Percentiles rank a stretch among this genome's conserved stretches.
Evolutionary conservation across 1,284 basidiomycete genomes (phyloP).

Genomic region (Sporisorium exsertum): DNA sequence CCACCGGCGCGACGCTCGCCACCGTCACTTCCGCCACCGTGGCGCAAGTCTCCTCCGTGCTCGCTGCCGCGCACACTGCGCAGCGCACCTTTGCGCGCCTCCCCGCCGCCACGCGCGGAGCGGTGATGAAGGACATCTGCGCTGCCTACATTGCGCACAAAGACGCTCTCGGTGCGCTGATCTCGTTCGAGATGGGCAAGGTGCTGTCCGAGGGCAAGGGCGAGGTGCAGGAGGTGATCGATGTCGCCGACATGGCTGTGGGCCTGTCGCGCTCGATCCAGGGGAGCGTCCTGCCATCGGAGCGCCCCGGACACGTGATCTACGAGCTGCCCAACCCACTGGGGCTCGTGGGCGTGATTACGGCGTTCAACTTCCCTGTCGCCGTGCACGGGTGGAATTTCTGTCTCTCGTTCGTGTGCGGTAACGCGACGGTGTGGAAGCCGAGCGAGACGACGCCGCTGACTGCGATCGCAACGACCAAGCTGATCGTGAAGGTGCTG

Average conservation of each 20-base stretch:
- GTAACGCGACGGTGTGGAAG: constrained; percentile 95
- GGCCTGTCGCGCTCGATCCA: constrained; percentile 90
- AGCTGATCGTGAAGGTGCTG: constrained; percentile 82
- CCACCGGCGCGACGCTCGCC: constrained; percentile 56
- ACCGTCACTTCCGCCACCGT: constrained; percentile 74
- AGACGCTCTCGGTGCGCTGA: constrained; percentile 81
- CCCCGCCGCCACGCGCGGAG: constrained; percentile 87
- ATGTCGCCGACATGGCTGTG: constrained; percentile 85
- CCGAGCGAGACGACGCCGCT: constrained; percentile 89
- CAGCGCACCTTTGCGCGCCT: constrained; percentile 79
- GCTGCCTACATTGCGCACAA: constrained; percentile 83
- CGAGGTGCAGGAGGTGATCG: constrained; percentile 93
- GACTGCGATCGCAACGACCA: constrained; percentile 84
- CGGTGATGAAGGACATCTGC: constrained; percentile 87
- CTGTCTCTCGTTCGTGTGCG: constrained; percentile 85
- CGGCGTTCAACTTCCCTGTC: constrained; percentile 93
- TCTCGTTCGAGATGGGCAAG: constrained; percentile 85
- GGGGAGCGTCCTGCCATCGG: constrained; percentile 60
- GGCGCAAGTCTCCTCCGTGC: constrained; percentile 76
- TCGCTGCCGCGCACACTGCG: constrained; percentile 79
- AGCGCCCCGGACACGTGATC: constrained; percentile 55
- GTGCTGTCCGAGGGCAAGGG: constrained; percentile 90
- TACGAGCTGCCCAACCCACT: constrained; percentile 82
- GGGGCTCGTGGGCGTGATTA: constrained; percentile 88
- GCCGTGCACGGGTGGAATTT: constrained; percentile 82